Conservation (phyloP, 108 stramenopile genomes). For the Pseudonitzschia multistriata region DNA sequence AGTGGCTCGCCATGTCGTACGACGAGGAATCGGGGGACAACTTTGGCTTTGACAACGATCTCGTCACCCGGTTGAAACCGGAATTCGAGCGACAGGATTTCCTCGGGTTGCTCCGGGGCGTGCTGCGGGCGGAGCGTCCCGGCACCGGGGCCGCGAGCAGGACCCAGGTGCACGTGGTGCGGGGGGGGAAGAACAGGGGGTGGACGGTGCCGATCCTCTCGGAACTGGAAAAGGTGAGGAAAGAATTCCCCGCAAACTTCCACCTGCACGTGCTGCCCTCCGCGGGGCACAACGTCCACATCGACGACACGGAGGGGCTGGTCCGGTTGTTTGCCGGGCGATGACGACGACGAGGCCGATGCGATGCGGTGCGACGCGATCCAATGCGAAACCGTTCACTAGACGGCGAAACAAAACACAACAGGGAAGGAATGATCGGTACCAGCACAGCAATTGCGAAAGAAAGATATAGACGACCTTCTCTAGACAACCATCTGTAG, state of each 20-base stretch:
- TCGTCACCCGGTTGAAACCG: slow-evolving; percentile 56
- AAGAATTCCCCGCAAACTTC: slow-evolving; percentile 35
- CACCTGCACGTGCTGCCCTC: slow-evolving; percentile 65
- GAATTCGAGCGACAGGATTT: slow-evolving; percentile 71
- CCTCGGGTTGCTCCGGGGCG: slow-evolving; percentile 35
- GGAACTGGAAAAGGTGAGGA: slow-evolving; percentile 27
- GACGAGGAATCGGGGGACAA: slow-evolving; percentile 21
- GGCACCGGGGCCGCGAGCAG: neutral
- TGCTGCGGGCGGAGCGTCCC: slow-evolving; percentile 16
- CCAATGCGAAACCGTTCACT: too few species aligned
- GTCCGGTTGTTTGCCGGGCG: slow-evolving; percentile 37
- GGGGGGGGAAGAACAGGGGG: slow-evolving; percentile 69
- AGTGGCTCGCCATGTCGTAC: slow-evolving; percentile 52
- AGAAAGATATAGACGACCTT: too few species aligned
- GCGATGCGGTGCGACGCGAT: too few species aligned
- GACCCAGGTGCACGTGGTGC: slow-evolving; percentile 54
- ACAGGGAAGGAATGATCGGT: too few species aligned
- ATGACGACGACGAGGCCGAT: neutral
- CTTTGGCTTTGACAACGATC: slow-evolving; percentile 75
- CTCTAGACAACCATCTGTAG: too few species aligned
- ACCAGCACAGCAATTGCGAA: too few species aligned
- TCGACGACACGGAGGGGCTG: slow-evolving; percentile 78
- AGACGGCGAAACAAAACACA: too few species aligned
- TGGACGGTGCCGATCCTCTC: slow-evolving; percentile 56
- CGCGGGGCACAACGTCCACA: slow-evolving; percentile 90